These are phyloP conservation scores for Saccharomycopsis babjevae DNA, from an alignment of 805 yeast species.

Conservation along the genomic window DNA sequence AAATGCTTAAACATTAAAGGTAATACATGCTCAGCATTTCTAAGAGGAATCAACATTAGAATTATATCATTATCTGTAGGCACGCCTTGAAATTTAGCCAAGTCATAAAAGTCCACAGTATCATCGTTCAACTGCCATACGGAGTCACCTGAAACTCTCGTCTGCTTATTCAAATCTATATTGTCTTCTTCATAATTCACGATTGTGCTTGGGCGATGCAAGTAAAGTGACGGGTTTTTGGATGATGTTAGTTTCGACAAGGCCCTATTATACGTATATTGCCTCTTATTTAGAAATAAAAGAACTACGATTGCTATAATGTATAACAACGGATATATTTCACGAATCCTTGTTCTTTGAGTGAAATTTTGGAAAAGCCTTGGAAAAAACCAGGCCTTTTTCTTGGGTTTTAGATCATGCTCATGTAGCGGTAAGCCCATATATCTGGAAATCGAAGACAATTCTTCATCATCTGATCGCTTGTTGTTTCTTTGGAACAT, in stretches of 20 bases:
- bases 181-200: neutral
- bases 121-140: neutral
- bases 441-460: neutral
- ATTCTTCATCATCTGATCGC: neutral
- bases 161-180: neutral
- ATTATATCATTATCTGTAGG: slow-evolving; percentile 26
- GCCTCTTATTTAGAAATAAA: neutral
- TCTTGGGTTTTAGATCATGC: neutral
- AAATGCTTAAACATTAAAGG: slow-evolving; percentile 78
- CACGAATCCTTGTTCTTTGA: neutral
- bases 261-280: neutral
- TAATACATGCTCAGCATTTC: slow-evolving; percentile 68
- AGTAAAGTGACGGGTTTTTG: neutral
- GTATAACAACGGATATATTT: neutral
- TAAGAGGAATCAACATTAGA: slow-evolving; percentile 60
- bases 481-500: neutral
- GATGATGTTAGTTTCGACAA: neutral
- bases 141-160: neutral
- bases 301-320: neutral
- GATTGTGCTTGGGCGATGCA: neutral
- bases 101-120: slow-evolving; percentile 6
- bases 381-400: neutral
- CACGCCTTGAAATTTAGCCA: slow-evolving; percentile 5
- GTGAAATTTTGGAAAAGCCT: neutral
- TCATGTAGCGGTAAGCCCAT: neutral